Percentiles rank a stretch among this genome's conserved stretches.
Evolutionary conservation across 805 yeast genomes (phyloP).

Genomic region (Kodamaea nitidulidarum): DNA sequence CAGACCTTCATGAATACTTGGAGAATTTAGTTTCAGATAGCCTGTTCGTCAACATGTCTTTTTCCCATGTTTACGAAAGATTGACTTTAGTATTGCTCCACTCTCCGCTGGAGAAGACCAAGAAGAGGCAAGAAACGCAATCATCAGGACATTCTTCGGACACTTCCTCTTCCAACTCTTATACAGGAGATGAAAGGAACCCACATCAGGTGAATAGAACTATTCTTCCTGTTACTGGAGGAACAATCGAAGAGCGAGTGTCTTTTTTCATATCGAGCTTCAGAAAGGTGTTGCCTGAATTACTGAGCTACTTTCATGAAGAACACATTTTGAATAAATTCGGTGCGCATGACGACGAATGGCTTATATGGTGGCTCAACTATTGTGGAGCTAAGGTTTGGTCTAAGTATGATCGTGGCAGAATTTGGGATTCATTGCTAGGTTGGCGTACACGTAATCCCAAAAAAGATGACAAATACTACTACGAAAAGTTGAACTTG

Average conservation of each 20-base stretch:
- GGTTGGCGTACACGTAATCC: constrained; percentile 61
- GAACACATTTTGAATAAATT: constrained; percentile 67
- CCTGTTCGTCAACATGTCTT: constrained; percentile 39
- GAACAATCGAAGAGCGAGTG: constrained; percentile 61
- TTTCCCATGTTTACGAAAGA: constrained; percentile 71
- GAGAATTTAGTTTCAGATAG: constrained; percentile 26
- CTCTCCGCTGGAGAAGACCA: constrained; percentile 50
- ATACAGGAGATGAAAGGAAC: constrained; percentile 3
- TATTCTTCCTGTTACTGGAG: constrained; percentile 52
- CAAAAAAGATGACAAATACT: constrained; percentile 25
- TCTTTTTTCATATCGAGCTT: constrained; percentile 64
- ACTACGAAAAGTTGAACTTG: constrained; percentile 25
- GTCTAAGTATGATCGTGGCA: constrained; percentile 75
- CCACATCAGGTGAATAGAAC: constrained; percentile 27
- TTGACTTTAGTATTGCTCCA: constrained; percentile 71
- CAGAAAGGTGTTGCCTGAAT: constrained; percentile 65
- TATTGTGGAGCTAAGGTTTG: constrained; percentile 85
- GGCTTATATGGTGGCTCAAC: constrained; percentile 95
- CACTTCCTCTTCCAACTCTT: neutral
- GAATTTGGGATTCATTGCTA: constrained; percentile 82
- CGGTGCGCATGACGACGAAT: constrained; percentile 65
- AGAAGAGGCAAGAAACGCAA: constrained; percentile 13
- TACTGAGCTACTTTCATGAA: constrained; percentile 70
- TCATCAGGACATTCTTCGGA: constrained; percentile 1
- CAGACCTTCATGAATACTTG: constrained; percentile 21